These are phyloP conservation scores for Lipomyces yarrowii DNA, from an alignment of 1,139 yeast genomes.

Conservation along the genomic window DNA sequence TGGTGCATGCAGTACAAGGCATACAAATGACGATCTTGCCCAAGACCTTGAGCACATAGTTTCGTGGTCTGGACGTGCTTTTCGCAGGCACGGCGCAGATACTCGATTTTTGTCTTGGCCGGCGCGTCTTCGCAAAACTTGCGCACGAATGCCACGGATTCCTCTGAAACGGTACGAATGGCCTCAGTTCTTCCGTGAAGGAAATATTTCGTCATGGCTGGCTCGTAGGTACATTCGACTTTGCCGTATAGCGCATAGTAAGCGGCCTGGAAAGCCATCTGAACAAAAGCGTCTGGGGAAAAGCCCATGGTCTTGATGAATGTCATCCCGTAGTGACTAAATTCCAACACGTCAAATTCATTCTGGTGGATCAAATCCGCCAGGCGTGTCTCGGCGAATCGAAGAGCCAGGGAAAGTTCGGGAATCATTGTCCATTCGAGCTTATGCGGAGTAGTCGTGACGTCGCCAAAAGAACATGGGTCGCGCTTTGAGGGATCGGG, in stretches of 20 bases:
- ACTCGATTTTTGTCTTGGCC: slow-evolving; percentile 61
- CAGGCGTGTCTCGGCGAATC: slow-evolving; percentile 89
- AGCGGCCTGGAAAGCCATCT: slow-evolving; percentile 92
- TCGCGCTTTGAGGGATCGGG: slow-evolving; percentile 52
- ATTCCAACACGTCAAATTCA: slow-evolving; percentile 81
- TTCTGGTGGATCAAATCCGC: slow-evolving; percentile 88
- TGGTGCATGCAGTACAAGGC: slow-evolving; percentile 91
- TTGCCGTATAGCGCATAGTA: slow-evolving; percentile 90
- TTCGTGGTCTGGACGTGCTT: slow-evolving; percentile 70
- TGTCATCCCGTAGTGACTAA: slow-evolving; percentile 72
- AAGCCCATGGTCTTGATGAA: slow-evolving; percentile 81
- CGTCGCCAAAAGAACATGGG: slow-evolving; percentile 48
- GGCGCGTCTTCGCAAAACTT: slow-evolving; percentile 77
- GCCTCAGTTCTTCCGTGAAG: slow-evolving; percentile 94
- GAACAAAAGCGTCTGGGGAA: slow-evolving; percentile 93
- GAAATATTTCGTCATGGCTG: slow-evolving; percentile 89
- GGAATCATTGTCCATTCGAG: slow-evolving; percentile 85
- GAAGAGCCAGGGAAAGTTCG: slow-evolving; percentile 73
- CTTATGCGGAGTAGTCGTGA: slow-evolving; percentile 68
- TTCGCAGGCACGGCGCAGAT: slow-evolving; percentile 66
- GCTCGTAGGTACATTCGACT: slow-evolving; percentile 92
- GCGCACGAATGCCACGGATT: slow-evolving; percentile 80
- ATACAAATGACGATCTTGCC: slow-evolving; percentile 88
- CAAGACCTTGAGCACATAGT: slow-evolving; percentile 72
- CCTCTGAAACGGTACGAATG: slow-evolving; percentile 77